These are phyloP conservation scores for Zostera marina DNA, from an alignment of 116 monocot genomes.

Conservation along the genomic window DNA sequence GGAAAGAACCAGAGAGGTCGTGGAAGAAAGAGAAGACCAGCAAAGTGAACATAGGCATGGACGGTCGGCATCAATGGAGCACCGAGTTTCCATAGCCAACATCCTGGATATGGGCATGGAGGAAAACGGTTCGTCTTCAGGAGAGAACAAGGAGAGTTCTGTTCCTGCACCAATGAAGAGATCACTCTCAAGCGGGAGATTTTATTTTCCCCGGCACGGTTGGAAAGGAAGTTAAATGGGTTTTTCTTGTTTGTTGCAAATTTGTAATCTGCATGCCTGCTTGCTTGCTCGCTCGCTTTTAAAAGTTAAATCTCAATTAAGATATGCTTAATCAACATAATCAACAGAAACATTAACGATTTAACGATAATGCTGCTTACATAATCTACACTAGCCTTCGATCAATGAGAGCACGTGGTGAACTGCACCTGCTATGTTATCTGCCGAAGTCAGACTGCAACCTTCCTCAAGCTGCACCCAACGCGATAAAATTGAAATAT, in stretches of 20 bases:
- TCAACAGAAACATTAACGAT: no score
- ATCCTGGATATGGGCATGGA: slow-evolving; percentile 23
- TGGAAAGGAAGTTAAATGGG: neutral
- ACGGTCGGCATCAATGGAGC: slow-evolving; percentile 21
- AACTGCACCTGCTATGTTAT: slow-evolving; percentile 74
- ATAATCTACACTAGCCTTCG: slow-evolving; percentile 24
- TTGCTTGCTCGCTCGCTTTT: no score
- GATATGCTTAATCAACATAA: no score
- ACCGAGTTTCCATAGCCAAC: slow-evolving; percentile 29
- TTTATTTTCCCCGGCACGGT: slow-evolving; percentile 15
- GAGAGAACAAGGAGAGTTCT: slow-evolving; percentile 7
- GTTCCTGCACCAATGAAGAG: slow-evolving; percentile 24
- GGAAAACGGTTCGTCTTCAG: slow-evolving; percentile 6
- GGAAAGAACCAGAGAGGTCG: slow-evolving; percentile 3
- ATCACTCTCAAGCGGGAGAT: slow-evolving; percentile 15
- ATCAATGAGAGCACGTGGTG: slow-evolving; percentile 59
- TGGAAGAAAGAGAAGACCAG: neutral
- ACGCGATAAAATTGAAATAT: neutral
- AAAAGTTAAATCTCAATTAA: no score
- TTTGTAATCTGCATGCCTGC: no score
- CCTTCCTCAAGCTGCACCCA: slow-evolving; percentile 70
- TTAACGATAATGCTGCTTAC: no score
- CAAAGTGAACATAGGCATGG: neutral
- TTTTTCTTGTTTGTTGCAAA: no score
- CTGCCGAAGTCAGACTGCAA: slow-evolving; percentile 53